Conservation (phyloP, 352 stramenopile genomes). For the Phytopythium kandeliae region DNA sequence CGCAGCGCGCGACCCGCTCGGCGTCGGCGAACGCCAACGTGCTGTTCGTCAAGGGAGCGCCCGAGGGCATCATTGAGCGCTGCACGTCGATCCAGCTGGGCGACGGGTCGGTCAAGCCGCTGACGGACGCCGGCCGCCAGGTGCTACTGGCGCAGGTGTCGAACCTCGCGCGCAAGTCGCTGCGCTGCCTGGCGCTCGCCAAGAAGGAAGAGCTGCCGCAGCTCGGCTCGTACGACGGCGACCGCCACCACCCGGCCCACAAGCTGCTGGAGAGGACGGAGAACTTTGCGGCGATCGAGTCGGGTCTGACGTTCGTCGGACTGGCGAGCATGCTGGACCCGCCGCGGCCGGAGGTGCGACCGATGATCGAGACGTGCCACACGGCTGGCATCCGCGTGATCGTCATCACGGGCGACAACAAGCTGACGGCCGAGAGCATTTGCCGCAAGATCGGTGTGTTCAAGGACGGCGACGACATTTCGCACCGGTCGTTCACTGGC, state of each 20-base stretch:
- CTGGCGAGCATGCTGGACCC: slow-evolving; percentile 99
- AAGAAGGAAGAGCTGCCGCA: slow-evolving; percentile 92
- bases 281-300: slow-evolving; percentile 94
- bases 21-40: slow-evolving; percentile 81
- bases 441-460: slow-evolving; percentile 94
- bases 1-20: slow-evolving; percentile 54
- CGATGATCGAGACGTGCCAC: slow-evolving; percentile 94
- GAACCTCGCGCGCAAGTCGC: slow-evolving; percentile 88
- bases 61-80: slow-evolving; percentile 95
- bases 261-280: slow-evolving; percentile 78
- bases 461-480: too few species aligned
- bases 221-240: slow-evolving; percentile 73
- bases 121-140: slow-evolving; percentile 87
- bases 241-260: slow-evolving; percentile 81
- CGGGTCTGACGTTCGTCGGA: slow-evolving; percentile 95
- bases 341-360: slow-evolving; percentile 93
- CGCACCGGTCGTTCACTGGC: too few species aligned
- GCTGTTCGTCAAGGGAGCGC: slow-evolving; percentile 98
- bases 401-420: slow-evolving; percentile 99
- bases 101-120: slow-evolving; percentile 89
- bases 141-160: slow-evolving; percentile 90
- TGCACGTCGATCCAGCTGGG: slow-evolving; percentile 93
- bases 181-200: slow-evolving; percentile 95
- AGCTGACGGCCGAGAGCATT: slow-evolving; percentile 97
- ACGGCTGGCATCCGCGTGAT: slow-evolving; percentile 97